Evolutionary conservation across 495 filamentous ascomycete genomes (phyloP).

Genomic region (Neurospora sublineolata): DNA sequence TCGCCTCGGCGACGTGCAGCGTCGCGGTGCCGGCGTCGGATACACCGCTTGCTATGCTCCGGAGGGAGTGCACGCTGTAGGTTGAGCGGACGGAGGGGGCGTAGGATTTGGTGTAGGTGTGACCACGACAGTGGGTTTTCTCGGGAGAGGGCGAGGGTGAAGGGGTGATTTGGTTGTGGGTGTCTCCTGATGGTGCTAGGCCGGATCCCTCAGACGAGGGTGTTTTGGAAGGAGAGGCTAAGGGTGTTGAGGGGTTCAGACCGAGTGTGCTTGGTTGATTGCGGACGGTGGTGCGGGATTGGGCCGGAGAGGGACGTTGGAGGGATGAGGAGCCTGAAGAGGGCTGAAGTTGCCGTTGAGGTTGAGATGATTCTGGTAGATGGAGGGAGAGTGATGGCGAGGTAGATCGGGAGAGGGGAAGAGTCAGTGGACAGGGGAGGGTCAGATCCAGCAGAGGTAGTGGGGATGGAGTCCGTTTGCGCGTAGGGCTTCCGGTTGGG

Average conservation of each 20-base stretch:
- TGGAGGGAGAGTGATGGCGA: background rate
- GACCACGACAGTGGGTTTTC: background rate
- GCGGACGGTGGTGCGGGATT: background rate
- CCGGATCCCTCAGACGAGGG: background rate
- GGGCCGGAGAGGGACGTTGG: background rate
- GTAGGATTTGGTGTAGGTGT: background rate
- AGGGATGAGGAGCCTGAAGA: background rate
- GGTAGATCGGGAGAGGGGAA: background rate
- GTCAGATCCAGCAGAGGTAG: background rate
- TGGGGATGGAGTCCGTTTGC: background rate
- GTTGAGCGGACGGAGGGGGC: background rate
- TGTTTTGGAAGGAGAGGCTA: too few species aligned
- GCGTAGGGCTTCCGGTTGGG: background rate
- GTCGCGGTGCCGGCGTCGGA: slow-evolving; percentile 8
- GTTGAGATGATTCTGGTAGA: background rate
- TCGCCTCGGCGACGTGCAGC: slow-evolving; percentile 22
- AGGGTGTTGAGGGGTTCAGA: background rate
- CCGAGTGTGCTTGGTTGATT: background rate
- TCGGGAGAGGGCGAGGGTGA: background rate
- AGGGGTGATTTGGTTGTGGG: background rate
- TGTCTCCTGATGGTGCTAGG: background rate
- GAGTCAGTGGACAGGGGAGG: background rate
- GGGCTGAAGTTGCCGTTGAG: background rate
- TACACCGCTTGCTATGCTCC: background rate
- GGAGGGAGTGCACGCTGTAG: background rate